phyloP scores from a whole-genome alignment of 768 basidiomycete genomes.

The Amanita pseudoporphyria region DNA sequence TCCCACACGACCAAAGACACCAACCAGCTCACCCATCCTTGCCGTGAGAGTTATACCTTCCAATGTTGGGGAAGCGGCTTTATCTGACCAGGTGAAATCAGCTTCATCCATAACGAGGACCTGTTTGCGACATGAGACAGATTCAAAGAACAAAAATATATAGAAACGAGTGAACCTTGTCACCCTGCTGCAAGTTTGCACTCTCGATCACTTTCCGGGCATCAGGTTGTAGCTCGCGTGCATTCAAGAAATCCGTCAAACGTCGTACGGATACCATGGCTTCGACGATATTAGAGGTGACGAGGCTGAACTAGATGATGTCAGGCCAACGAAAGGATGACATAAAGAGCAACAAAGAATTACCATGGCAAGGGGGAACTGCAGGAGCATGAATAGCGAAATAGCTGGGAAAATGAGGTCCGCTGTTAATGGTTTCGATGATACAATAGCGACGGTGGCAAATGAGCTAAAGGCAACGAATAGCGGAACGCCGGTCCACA shows the following conservation, averaged over 20 bases:
- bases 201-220: constrained; percentile 49
- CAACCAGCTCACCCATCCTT: constrained; percentile 78
- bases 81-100: constrained; percentile 74
- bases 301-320: constrained; percentile 46
- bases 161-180: constrained; percentile 35
- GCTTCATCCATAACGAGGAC: constrained; percentile 65
- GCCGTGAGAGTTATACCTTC: constrained; percentile 69
- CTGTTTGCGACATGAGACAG: constrained; percentile 17
- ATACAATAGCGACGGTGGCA: constrained; percentile 55
- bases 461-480: constrained; percentile 81
- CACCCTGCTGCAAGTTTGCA: constrained; percentile 38
- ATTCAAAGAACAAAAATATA: neutral
- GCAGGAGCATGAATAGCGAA: constrained; percentile 78
- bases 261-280: constrained; percentile 78
- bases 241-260: constrained; percentile 63
- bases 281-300: constrained; percentile 77
- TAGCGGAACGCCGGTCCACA: constrained; percentile 65
- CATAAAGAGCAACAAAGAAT: constrained; percentile 11
- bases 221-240: constrained; percentile 73
- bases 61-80: constrained; percentile 48
- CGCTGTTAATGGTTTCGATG: constrained; percentile 64
- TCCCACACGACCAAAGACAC: constrained; percentile 83
- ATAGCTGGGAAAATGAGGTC: constrained; percentile 97
- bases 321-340: neutral
- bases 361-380: constrained; percentile 82